These are phyloP conservation scores for Epichloe hybrida DNA, from an alignment of 2,329 filamentous ascomycete species.

Conservation along the genomic window DNA sequence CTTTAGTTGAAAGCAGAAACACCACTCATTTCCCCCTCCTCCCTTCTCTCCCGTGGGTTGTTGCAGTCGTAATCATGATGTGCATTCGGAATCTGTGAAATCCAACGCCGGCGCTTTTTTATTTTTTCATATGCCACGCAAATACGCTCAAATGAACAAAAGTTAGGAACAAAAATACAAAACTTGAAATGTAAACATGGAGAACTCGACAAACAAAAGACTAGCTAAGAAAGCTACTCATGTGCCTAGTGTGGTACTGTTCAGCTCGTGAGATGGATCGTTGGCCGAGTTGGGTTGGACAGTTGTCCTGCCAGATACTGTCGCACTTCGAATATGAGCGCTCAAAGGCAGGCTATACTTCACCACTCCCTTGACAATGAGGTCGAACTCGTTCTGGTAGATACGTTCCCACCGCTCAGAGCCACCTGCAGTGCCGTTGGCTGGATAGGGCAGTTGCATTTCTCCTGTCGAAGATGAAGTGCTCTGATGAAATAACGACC, in stretches of 20 bases:
- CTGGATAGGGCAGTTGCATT: conserved; percentile 67
- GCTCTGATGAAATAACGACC: conserved; percentile 69
- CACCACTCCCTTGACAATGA: conserved; percentile 82
- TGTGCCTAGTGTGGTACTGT: conserved; percentile 46
- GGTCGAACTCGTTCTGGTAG: conserved; percentile 79
- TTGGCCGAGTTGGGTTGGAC: conserved; percentile 50
- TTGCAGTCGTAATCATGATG: conserved; percentile 16
- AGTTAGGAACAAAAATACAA: conserved; percentile 11
- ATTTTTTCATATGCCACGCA: conserved; percentile 20
- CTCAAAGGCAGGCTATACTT: conserved; percentile 62
- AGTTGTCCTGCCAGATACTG: conserved; percentile 44
- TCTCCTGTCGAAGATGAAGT: conserved; percentile 65
- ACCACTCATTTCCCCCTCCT: conserved; percentile 2
- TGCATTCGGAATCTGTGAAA: conserved; percentile 14
- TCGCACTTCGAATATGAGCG: conserved; percentile 43
- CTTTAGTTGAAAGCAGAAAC: conserved; percentile 10
- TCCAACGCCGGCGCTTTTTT: conserved; percentile 21
- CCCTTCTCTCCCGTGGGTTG: conserved; percentile 10
- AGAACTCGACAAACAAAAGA: background rate
- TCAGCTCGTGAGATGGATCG: conserved; percentile 51
- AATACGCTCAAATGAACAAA: conserved; percentile 21
- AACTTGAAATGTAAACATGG: background rate
- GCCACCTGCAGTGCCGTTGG: conserved; percentile 79
- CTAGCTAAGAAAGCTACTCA: background rate
- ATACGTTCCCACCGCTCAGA: conserved; percentile 82